Evolutionary conservation across 495 filamentous ascomycete genomes (phyloP).

Genomic region (Tuber melanosporum): DNA sequence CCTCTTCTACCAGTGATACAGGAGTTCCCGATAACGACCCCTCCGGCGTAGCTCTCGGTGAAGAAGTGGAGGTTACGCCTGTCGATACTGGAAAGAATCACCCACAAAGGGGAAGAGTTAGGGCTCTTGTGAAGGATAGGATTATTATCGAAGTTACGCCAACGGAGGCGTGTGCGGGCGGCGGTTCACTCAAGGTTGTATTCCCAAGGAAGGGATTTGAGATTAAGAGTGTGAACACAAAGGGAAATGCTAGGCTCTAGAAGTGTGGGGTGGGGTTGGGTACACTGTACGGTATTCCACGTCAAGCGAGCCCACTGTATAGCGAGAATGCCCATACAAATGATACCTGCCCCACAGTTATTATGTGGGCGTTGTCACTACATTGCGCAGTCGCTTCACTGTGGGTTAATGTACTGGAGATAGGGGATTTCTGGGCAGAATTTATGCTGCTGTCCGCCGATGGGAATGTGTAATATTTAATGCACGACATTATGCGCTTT

Average conservation of each 20-base stretch:
- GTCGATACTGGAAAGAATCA: conserved; percentile 52
- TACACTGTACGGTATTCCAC: no score
- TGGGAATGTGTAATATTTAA: background rate
- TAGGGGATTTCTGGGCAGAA: background rate
- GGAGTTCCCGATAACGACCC: conserved; percentile 46
- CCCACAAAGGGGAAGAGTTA: conserved; percentile 51
- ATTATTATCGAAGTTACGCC: conserved; percentile 50
- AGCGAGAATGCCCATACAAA: no score
- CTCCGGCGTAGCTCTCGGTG: conserved; percentile 44
- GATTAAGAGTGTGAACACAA: conserved; percentile 36
- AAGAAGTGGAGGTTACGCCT: conserved; percentile 51
- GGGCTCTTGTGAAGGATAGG: conserved; percentile 48
- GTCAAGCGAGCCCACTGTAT: no score
- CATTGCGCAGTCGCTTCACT: no score
- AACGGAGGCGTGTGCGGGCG: conserved; percentile 41
- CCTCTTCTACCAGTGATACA: conserved; percentile 36
- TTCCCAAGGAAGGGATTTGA: conserved; percentile 54
- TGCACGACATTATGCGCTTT: background rate
- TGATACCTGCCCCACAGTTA: no score
- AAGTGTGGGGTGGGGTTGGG: background rate
- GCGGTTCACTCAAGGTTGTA: conserved; percentile 47
- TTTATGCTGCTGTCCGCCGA: background rate
- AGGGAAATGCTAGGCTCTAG: conserved; percentile 20
- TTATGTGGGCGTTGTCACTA: no score
- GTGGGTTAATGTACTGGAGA: background rate